Base-by-base conservation (phyloP, 1,284 basidiomycete species). In the Schizophyllum amplum region DNA sequence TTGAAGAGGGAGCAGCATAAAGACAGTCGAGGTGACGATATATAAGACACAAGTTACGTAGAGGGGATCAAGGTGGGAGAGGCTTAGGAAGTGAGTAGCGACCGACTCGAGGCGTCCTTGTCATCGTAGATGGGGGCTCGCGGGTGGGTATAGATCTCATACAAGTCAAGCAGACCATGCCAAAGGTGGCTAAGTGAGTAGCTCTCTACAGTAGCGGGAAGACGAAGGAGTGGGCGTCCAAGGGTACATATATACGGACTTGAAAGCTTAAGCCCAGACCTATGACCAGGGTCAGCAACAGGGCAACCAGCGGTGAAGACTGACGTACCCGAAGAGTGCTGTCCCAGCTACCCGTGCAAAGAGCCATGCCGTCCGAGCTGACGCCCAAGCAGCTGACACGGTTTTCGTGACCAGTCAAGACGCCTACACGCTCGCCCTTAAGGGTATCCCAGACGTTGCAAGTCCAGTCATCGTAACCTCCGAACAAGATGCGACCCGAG, bases 371-470 rank as follows among this genome's bases (percentile, higher is more conserved):
- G 68, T 98, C 95, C 47, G 88, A 84, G 66, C 90, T 94, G 64
- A 98, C 94, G 58, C 97, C 96, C 67, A 99, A 77, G 77, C 95
- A 98, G 67, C 90, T 92, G 63, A 99, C 94, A 61, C 96, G 81
- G 77, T 98, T 98, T 79, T 99, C 96, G 70, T 99, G 97, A 13
- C 95, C 96, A 33, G 94, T 92, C 60, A 99, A 75, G 46, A 98
- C 94, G 59, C 96, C 96, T 27, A 98, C 94, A 57, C 96, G 88
- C 73, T 99, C 96, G 57, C 94, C 96, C 74, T 96, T 97, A 68
- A 99, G 82, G 48, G 95, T 98, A 70, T 99, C 96, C 96, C 96
- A 99, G 52, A 98, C 96, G 69, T 98, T 98, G 80, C 92, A 94
- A 64, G 96, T 98, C 90, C 96, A 98, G 72, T 99, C 96, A 72